Conservation (phyloP, 148 eudicot genomes). For the Gaultheria prostrata region DNA sequence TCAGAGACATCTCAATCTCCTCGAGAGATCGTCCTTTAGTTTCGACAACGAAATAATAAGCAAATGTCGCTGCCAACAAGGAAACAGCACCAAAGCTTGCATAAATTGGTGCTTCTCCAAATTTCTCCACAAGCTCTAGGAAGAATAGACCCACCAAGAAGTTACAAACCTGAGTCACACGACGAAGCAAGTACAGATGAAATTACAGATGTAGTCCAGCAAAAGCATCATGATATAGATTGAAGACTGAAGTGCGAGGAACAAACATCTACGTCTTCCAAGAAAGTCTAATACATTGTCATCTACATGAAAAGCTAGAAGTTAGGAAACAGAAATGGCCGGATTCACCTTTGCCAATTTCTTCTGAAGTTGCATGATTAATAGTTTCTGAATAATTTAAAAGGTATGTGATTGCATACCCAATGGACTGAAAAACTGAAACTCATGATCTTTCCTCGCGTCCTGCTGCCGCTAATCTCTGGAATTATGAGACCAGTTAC, state of each 20-base stretch:
- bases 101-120: slow-evolving; percentile 68
- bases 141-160: slow-evolving; percentile 75
- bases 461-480: slow-evolving; percentile 74
- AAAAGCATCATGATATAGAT: not conserved
- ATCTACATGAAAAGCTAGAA: not conserved
- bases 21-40: slow-evolving; percentile 88
- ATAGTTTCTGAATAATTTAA: not conserved
- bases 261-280: not conserved
- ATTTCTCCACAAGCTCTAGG: slow-evolving; percentile 64
- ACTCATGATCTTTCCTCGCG: slow-evolving; percentile 75
- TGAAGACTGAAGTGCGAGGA: not conserved
- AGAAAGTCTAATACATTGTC: not conserved
- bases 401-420: not conserved
- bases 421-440: slow-evolving; percentile 55
- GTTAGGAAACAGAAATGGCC: not conserved
- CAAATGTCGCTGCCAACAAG: slow-evolving; percentile 57
- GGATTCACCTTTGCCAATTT: not conserved
- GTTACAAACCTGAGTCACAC: slow-evolving; percentile 58
- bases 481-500: slow-evolving; percentile 79
- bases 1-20: slow-evolving; percentile 71
- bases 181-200: not conserved
- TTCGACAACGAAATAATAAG: slow-evolving; percentile 53
- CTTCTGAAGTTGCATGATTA: not conserved
- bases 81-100: slow-evolving; percentile 61
- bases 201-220: not conserved